Base-by-base conservation (phyloP, 345 rosid genomes). In the Brassica cretica region DNA sequence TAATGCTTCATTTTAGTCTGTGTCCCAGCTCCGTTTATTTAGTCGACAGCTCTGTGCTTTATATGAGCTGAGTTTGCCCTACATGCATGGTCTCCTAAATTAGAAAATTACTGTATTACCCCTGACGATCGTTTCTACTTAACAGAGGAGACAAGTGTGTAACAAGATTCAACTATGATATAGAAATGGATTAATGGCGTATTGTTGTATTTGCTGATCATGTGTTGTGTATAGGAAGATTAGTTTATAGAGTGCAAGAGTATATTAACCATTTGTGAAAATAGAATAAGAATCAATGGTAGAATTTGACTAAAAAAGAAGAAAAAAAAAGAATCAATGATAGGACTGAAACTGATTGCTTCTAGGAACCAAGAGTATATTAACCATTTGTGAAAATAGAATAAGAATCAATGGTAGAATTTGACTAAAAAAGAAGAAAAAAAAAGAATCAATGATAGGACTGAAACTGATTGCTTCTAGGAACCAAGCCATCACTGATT, bases 41-140 rank as follows among this genome's bases (percentile, higher is more conserved):
- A 69, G 67, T 78, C 72, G 82, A 65, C 66, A 35, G 66, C 32
- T 72, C 73, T 68, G 69, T 56, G 76, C 75, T 74, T 79, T 68
- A 69, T 53, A 1, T 68, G 10, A 51, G 51, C 66, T 51, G 25
- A 0, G 66, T 8, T 64, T 70, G 3, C 68, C 66, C 72, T 70
- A 55, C 5, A 35, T n/a, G n/a, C n/a, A n/a, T 73, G 65, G 41
- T 46, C 55, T 58, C 39, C 24, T 7, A 12, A 4, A 0, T 24
- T 15, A 1, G 35, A 25, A 73, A n/a, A 49, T 49, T 49, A 49
- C 55, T 49, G 16, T 14, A 49, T 49, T 14, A 49, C 14, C 53
- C 53, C 53, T 12, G 53, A 58, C 37, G 56, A 35, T 33, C 27
- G 11, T 68, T 71, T 51, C 25, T 1, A 35, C 25, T 14, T 53